Percentiles rank a stretch among this genome's conserved stretches.
Evolutionary conservation across 2,329 filamentous ascomycete species (phyloP).

Genomic region (Apiospora saccharicola): DNA sequence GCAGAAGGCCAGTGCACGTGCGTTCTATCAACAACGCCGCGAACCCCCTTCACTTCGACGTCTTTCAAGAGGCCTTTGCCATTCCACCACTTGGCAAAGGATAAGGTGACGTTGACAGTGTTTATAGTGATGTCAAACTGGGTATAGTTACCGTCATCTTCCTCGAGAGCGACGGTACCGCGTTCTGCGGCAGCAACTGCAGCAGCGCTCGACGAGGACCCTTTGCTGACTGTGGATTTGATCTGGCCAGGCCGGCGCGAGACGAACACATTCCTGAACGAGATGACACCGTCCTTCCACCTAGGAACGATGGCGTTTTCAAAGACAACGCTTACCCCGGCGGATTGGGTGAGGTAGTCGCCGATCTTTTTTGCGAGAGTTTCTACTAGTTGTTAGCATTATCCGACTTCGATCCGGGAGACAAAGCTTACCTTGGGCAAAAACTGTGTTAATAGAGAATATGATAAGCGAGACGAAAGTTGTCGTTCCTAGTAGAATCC

Average conservation of each 20-base stretch:
- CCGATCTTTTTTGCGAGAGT: slow-evolving; percentile 92
- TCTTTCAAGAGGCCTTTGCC: slow-evolving; percentile 90
- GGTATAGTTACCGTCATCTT: slow-evolving; percentile 95
- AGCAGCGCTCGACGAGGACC: slow-evolving; percentile 83
- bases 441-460: slow-evolving; percentile 91
- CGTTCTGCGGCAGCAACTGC: slow-evolving; percentile 82
- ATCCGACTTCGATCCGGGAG: background rate
- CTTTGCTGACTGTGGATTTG: slow-evolving; percentile 86
- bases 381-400: slow-evolving; percentile 61
- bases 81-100: slow-evolving; percentile 99
- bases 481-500: slow-evolving; percentile 95
- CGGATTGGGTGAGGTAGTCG: slow-evolving; percentile 93
- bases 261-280: slow-evolving; percentile 95
- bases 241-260: slow-evolving; percentile 87
- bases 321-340: slow-evolving; percentile 92
- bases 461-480: slow-evolving; percentile 96
- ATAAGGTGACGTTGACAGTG: slow-evolving; percentile 94
- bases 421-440: slow-evolving; percentile 78
- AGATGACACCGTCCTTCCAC: slow-evolving; percentile 95
- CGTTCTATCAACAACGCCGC: slow-evolving; percentile 91
- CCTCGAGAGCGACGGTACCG: slow-evolving; percentile 53
- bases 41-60: slow-evolving; percentile 91
- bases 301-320: slow-evolving; percentile 97
- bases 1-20: slow-evolving; percentile 76
- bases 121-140: slow-evolving; percentile 96